These are phyloP conservation scores for Rubroboletus satanas DNA, from an alignment of 768 basidiomycete genomes.

Conservation along the genomic window DNA sequence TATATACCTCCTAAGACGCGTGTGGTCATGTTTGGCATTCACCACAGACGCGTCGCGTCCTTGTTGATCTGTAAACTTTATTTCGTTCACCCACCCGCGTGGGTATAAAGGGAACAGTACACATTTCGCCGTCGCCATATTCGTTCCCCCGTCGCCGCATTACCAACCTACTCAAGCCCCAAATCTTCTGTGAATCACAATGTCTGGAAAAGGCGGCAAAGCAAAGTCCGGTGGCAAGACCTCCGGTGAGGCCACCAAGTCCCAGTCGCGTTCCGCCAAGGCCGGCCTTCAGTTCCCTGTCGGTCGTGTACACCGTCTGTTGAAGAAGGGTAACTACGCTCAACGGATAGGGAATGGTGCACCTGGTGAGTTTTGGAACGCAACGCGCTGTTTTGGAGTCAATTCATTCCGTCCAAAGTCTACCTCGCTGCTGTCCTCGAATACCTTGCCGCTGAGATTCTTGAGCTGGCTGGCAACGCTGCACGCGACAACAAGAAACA, in stretches of 20 bases:
- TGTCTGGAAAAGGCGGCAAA: constrained; percentile 49
- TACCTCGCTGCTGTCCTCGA: constrained; percentile 61
- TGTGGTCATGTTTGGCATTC: constrained; percentile 37
- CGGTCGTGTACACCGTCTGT: constrained; percentile 57
- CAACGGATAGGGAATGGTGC: constrained; percentile 55
- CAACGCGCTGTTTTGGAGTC: too few relatives aligned
- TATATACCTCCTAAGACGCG: constrained; percentile 30
- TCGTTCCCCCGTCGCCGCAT: background rate
- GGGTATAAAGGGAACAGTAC: constrained; percentile 29
- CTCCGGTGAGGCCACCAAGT: constrained; percentile 34
- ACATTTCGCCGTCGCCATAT: constrained; percentile 8
- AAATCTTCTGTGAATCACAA: constrained; percentile 11
- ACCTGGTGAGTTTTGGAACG: constrained; percentile 31
- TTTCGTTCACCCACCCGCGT: constrained; percentile 13
- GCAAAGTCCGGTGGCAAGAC: constrained; percentile 67
- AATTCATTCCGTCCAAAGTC: constrained; percentile 29
- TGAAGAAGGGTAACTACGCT: constrained; percentile 59
- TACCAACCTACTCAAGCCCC: background rate
- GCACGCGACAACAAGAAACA: constrained; percentile 56
- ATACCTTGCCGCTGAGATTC: constrained; percentile 60
- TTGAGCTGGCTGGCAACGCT: constrained; percentile 57
- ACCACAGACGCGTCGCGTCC: constrained; percentile 31
- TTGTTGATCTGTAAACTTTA: constrained; percentile 40
- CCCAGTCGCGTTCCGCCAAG: constrained; percentile 39
- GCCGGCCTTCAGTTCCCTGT: constrained; percentile 48